Percentiles rank a stretch among this genome's conserved stretches.
phyloP scores from a whole-genome alignment of 2,329 filamentous ascomycete genomes.

The Penicillium fuscoglaucum region DNA sequence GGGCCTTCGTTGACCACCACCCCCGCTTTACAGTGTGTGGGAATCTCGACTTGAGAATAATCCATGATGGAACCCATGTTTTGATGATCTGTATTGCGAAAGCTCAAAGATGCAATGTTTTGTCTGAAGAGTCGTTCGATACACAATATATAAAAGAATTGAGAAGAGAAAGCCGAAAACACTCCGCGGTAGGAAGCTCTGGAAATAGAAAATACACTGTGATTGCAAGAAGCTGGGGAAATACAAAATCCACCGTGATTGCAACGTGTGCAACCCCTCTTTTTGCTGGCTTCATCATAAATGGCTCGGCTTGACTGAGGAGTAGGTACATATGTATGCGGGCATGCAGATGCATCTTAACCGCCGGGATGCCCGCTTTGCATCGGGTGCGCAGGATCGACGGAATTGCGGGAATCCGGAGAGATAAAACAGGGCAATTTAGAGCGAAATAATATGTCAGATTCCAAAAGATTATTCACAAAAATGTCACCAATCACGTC shows the following conservation, averaged over 20 bases:
- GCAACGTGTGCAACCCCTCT: slow-evolving; percentile 11
- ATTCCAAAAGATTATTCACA: slow-evolving; percentile 17
- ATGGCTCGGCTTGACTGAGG: neutral
- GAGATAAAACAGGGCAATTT: neutral
- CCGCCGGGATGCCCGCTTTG: slow-evolving; percentile 2
- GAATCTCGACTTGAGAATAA: slow-evolving; percentile 34
- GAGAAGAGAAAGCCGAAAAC: neutral
- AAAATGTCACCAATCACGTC: neutral
- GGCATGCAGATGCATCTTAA: neutral
- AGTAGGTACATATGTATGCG: neutral
- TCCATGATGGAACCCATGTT: slow-evolving; percentile 14
- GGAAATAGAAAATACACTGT: slow-evolving; percentile 8
- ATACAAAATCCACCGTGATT: neutral
- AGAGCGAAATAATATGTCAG: slow-evolving; percentile 4
- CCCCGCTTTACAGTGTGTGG: slow-evolving; percentile 53
- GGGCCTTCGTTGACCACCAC: slow-evolving; percentile 54
- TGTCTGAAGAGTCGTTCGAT: neutral
- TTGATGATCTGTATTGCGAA: neutral
- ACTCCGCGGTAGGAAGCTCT: neutral
- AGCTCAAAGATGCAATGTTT: too few species aligned
- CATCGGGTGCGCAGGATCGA: neutral
- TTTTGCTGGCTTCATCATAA: neutral
- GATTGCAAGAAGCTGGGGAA: slow-evolving; percentile 5
- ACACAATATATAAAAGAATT: neutral
- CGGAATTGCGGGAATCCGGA: too few species aligned